These are phyloP conservation scores for Pisolithus sp. DNA, from an alignment of 768 basidiomycete species.

Conservation along the genomic window DNA sequence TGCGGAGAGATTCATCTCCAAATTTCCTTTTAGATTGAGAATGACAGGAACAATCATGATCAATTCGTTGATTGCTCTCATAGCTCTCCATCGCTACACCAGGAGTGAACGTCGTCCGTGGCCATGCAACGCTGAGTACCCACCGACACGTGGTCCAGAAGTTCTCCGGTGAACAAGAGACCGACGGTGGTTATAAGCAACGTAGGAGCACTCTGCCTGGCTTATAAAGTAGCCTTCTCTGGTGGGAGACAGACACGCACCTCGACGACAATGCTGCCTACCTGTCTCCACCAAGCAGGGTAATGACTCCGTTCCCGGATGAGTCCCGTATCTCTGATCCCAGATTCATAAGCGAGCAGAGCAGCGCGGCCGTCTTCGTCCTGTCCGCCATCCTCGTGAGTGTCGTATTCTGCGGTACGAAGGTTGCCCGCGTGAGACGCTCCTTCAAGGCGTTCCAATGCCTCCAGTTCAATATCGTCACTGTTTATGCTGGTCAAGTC, in stretches of 20 bases:
- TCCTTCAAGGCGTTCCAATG: conserved; percentile 22
- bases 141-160: conserved; percentile 83
- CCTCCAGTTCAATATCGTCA: conserved; percentile 29
- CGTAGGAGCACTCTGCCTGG: conserved; percentile 72
- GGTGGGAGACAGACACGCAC: conserved; percentile 32
- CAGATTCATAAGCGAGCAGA: conserved; percentile 34
- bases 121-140: conserved; percentile 18
- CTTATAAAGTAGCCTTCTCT: conserved; percentile 2
- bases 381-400: conserved; percentile 25
- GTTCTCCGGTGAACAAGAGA: conserved; percentile 83
- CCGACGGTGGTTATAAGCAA: conserved; percentile 79
- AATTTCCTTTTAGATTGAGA: conserved; percentile 93
- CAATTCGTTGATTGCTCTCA: conserved; percentile 86
- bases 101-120: conserved; percentile 4
- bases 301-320: conserved; percentile 4
- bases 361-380: conserved; percentile 39
- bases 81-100: conserved; percentile 76
- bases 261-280: conserved; percentile 63
- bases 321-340: conserved; percentile 23
- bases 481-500: not conserved
- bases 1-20: conserved; percentile 98
- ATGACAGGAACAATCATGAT: conserved; percentile 95
- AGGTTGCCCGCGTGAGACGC: conserved; percentile 19
- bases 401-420: conserved; percentile 19
- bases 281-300: conserved; percentile 44